Conservation (phyloP, 1,139 yeast genomes). For the Candida mesenterica region DNA sequence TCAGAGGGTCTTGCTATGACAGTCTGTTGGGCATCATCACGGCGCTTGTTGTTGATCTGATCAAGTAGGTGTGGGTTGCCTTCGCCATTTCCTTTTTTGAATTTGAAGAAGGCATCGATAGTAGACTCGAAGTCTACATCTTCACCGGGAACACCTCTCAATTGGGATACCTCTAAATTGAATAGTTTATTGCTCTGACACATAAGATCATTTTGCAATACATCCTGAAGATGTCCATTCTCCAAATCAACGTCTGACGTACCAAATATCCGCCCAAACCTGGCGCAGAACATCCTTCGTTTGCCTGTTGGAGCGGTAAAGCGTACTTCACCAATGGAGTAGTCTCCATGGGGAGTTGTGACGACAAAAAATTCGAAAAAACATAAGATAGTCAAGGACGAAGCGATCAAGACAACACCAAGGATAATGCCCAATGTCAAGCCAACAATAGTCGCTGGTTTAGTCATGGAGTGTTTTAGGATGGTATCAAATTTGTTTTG, state of each 20-base stretch:
- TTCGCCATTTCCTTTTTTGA: slow-evolving; percentile 2
- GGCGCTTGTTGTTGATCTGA: no score
- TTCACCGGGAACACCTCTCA: background rate
- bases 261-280: background rate
- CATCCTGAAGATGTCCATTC: background rate
- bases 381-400: background rate
- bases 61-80: no score
- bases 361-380: background rate
- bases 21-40: slow-evolving; percentile 12
- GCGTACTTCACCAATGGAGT: background rate
- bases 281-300: background rate
- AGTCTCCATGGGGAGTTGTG: background rate
- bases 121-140: slow-evolving; percentile 20
- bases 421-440: slow-evolving; percentile 1
- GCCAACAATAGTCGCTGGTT: slow-evolving; percentile 3
- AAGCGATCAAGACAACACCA: background rate
- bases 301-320: background rate
- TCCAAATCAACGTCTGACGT: background rate
- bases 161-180: no score
- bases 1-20: slow-evolving; percentile 17
- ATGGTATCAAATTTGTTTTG: slow-evolving; percentile 2
- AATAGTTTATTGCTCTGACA: no score
- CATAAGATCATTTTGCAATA: background rate
- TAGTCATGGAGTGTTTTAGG: slow-evolving; percentile 3
- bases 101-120: slow-evolving; percentile 16